Evolutionary conservation across 1,139 yeast species (phyloP), one percentile per base, ranked within the genome.

Genomic region (Geotrichum candidum): DNA sequence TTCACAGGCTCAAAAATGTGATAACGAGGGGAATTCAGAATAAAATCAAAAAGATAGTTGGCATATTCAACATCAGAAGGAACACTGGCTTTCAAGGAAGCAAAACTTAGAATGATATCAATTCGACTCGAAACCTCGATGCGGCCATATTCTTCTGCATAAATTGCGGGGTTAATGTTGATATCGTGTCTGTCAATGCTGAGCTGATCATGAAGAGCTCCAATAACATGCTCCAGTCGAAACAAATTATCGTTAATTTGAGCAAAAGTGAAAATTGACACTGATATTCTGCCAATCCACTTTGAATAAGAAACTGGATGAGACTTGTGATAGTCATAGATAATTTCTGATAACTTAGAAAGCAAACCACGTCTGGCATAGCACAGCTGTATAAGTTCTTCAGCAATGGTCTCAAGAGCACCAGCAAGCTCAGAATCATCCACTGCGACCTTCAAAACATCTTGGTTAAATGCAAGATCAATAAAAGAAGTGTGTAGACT

Each of bases 361-460:
- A 90, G 74, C 15, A 91, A 74, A 13, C 88, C 80, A 67, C 96
- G 82, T 73, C 97, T 82, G 0, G 89, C 86, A 60, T 73, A 78
- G 1, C 95, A 74, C 69, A 64, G 69, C 1, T 68, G 68, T 1
- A 88, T 66, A 0, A 71, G 64, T 2, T 69, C 70, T 41, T 63
- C 54, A 38, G 72, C 71, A 27, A 73, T 69, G 2, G 57, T 53
- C 54, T 70, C 69, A 27, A 73, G 61, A 5, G 59, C 46, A 15
- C 57, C 62, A 11, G 67, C 58, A 27, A 68, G 60, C 1, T 54
- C 59, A 5, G 59, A 59, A 31, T 60, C 55, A 18, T 58, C 57
- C 2, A 48, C 50, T 25, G 69, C 70, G 59, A 76, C 71, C 7
- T 18, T 65, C 64, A 55, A 63, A 18, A 80, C 54, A 1, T 64